Base-by-base conservation (phyloP, 1,284 basidiomycete genomes). In the Apiotrichum montevideense region DNA sequence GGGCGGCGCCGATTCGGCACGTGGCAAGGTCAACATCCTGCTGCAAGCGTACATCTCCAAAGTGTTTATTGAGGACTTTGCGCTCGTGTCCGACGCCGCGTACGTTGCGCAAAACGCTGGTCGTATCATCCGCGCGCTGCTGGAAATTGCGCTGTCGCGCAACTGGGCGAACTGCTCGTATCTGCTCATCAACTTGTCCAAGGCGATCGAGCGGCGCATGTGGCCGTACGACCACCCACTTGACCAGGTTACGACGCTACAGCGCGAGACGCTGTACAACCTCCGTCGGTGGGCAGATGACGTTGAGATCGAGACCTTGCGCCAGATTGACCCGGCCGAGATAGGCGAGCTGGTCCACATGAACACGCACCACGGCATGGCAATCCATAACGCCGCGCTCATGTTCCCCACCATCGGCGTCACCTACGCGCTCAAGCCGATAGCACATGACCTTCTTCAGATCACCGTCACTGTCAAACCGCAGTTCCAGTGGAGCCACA, bases 151-250 rank as follows among this genome's bases (percentile, higher is more conserved):
- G 0, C 83, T 98, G 64, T 91, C 89, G 70, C 84, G 84, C 63
- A 91, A 92, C 71, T 97, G 90, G 89, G 92, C 93, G 0, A 86
- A 83, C 62, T 86, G 86, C 33, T 84, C 89, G 6, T 80, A 83
- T 1, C 86, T 90, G 29, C 82, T 98, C 32, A 87, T 96, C 80
- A 86, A 87, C 15, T 84, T 99, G 77, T 91, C 91, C 79, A 98
- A 98, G 77, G 88, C 90, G 1, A 84, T 95, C 58, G 91, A 95
- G 74, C 87, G 88, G 68, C 85, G 91, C 15, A 79, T 97, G 68
- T 99, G 96, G 96, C 90, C 94, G 1, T 98, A 88, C 73, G 89
- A 95, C 53, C 90, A 99, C 63, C 96, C 95, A 4, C 78, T 99
- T 40, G 83, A 80, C 63, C 90, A 97, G 72, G 86, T 88, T 70